phyloP scores from a whole-genome alignment of 371 early-diverging fungal genomes.

The Mucor piriformis region DNA sequence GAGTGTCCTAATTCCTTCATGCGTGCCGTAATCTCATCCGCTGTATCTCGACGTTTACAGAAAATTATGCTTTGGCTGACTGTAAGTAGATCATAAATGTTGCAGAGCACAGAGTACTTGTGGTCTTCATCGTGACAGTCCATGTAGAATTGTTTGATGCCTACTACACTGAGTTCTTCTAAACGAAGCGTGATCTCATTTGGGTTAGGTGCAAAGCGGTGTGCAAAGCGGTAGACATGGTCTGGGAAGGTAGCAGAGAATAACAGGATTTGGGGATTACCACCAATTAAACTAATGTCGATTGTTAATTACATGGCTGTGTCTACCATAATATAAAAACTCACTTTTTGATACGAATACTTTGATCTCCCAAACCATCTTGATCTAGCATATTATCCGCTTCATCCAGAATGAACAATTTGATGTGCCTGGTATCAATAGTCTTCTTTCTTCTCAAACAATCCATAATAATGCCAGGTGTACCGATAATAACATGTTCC shows the following conservation, averaged over 20 bases:
- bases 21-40: constrained; percentile 75
- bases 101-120: constrained; percentile 82
- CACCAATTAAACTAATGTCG: constrained; percentile 60
- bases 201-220: constrained; percentile 79
- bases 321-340: too few species aligned
- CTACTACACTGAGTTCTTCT: constrained; percentile 93
- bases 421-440: constrained; percentile 60
- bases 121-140: constrained; percentile 81
- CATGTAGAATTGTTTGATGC: constrained; percentile 97
- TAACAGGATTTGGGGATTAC: constrained; percentile 79
- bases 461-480: constrained; percentile 92
- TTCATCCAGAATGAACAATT: constrained; percentile 90
- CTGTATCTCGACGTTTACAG: constrained; percentile 82
- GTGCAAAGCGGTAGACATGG: constrained; percentile 78
- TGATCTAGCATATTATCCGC: constrained; percentile 94
- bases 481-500: constrained; percentile 90
- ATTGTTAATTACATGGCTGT: too few species aligned
- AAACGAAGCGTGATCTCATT: constrained; percentile 85
- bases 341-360: constrained; percentile 71
- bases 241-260: constrained; percentile 98
- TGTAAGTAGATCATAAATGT: constrained; percentile 89
- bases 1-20: constrained; percentile 87
- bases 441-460: constrained; percentile 59
- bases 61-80: constrained; percentile 99
- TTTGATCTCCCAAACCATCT: constrained; percentile 88